Base-by-base conservation (phyloP, 2,329 filamentous ascomycete species). In the Chaetothyriales sp. region DNA sequence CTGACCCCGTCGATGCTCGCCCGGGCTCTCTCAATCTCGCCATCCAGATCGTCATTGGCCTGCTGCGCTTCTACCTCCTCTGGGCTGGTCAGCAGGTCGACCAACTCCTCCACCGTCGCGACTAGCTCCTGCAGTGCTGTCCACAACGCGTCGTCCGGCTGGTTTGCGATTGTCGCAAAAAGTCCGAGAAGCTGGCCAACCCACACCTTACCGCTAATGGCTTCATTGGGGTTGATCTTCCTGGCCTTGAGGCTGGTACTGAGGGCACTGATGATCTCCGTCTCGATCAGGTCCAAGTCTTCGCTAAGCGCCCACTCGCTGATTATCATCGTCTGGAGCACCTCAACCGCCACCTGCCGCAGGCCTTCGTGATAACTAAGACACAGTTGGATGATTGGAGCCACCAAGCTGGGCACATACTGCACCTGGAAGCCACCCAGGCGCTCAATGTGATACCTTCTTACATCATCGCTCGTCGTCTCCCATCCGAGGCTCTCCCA, bases 401-500 rank as follows among this genome's bases (percentile, higher is more conserved):
- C 83, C 6, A 98, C 88, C 5, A 98, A 75, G 10, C 84, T 82
- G 5, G 93, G 92, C 26, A 98, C 92, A 65, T 96, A 98, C 68
- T 96, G 92, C 18, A 98, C 92, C 68, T 98, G 92, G 63, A 95
- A 98, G 1, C 92, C 92, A 52, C 92, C 93, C 74, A 96, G 84
- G 65, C 83, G 89, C 49, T 79, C 74, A 50, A 96, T 70, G 0
- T 84, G 84, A 62, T 89, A 96, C 22, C 83, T 78, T 51, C 76
- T 73, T 56, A 79, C 77, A 64, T 95, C 89, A 53, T 96, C 90
- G 1, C 74, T 67, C 28, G 77, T 86, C 0, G 87, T 86, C 60
- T 98, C 90, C 92, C 92, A 98, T 10, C 93, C 92, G 55, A 98
- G 93, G 18, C 88, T 85, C 63, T 95, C 86, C 92, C 92, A 98